Evolutionary conservation across 192 early-diverging fungal species (phyloP).

Genomic region (Backusella luteola): DNA sequence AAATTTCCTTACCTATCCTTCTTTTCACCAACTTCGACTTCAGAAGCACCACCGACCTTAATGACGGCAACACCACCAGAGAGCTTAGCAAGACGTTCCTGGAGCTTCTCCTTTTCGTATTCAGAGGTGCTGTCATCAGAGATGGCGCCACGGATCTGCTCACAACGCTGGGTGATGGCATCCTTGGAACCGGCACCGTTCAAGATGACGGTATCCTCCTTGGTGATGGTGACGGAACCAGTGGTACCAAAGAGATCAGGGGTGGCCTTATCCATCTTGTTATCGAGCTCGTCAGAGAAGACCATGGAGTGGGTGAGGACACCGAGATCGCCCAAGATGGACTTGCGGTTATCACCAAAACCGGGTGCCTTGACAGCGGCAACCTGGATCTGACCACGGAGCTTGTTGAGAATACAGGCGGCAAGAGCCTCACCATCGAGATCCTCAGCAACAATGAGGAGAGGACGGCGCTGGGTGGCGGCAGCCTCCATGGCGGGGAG

Average conservation of each 20-base stretch:
- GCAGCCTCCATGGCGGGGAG: slow-evolving; percentile 95
- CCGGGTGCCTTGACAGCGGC: slow-evolving; percentile 99
- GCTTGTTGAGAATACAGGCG: slow-evolving; percentile 99
- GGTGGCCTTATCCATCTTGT: slow-evolving; percentile 94
- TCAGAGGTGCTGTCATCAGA: slow-evolving; percentile 78
- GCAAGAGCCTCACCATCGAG: slow-evolving; percentile 99
- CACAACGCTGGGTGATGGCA: slow-evolving; percentile 86
- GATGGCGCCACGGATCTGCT: slow-evolving; percentile 95
- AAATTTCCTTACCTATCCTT: slow-evolving; percentile 69
- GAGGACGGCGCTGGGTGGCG: slow-evolving; percentile 91
- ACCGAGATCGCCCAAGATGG: slow-evolving; percentile 95
- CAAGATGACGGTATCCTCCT: slow-evolving; percentile 98
- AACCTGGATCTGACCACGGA: slow-evolving; percentile 96
- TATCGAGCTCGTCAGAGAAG: slow-evolving; percentile 95
- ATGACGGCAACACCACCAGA: slow-evolving; percentile 99
- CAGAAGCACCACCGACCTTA: slow-evolving; percentile 95
- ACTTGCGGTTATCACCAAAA: slow-evolving; percentile 99
- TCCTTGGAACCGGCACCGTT: slow-evolving; percentile 95
- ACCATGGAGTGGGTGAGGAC: slow-evolving; percentile 96
- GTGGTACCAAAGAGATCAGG: slow-evolving; percentile 90
- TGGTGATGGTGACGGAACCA: slow-evolving; percentile 89
- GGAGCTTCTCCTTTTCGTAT: slow-evolving; percentile 99
- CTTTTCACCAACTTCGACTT: slow-evolving; percentile 99
- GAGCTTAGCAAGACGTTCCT: slow-evolving; percentile 98
- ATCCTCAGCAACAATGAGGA: slow-evolving; percentile 98